Evolutionary conservation across 441 rosid genomes (phyloP), one percentile per base, ranked within the genome.

Genomic region (Bocquillonia castaneifolia): DNA sequence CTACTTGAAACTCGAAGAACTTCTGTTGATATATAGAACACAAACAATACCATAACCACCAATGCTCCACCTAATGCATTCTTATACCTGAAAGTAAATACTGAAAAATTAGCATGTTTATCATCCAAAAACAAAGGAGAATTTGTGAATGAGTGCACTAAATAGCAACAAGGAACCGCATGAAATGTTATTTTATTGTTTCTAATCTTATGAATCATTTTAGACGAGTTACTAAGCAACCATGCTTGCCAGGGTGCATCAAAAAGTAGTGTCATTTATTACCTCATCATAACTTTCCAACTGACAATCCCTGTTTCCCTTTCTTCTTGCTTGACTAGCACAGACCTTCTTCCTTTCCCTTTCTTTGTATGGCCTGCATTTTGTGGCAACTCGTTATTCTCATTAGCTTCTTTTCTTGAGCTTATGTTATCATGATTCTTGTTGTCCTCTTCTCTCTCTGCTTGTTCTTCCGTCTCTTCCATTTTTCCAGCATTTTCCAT

Each of bases 401-500:
- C 74, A 71, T 80, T 83, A 66, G 75, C 74, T 72, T 52, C 59
- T 32, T 48, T 68, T 70, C 76, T 84, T 72, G 77, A 59, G 66
- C 20, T 78, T 75, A 72, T 74, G 51, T 59, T 62, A 37, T 72
- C 72, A 25, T 36, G 40, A 70, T 44, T 77, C 61, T 78, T 63
- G 15, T 40, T 63, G 15, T 80, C 77, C 52, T 74, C 71, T 32
- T 74, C 31, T 59, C 52, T 72, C 22, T 58, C 68, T 29, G 3
- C 57, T 51, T 48, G 52, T 66, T 82, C 86, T 70, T 84, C 83
- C 81, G 81, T 74, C 57, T 84, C 85, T 65, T 88, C 98, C 95
- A 90, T 89, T 81, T 95, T 91, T 25, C 99, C 98, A 6, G 96
- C 96, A 83, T 88, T 95, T 81, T 91, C 95, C 98, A 91, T 92